Percentiles rank a stretch among this genome's conserved stretches.
phyloP scores from a whole-genome alignment of 345 rosid genomes.

The Pugionium cornutum region DNA sequence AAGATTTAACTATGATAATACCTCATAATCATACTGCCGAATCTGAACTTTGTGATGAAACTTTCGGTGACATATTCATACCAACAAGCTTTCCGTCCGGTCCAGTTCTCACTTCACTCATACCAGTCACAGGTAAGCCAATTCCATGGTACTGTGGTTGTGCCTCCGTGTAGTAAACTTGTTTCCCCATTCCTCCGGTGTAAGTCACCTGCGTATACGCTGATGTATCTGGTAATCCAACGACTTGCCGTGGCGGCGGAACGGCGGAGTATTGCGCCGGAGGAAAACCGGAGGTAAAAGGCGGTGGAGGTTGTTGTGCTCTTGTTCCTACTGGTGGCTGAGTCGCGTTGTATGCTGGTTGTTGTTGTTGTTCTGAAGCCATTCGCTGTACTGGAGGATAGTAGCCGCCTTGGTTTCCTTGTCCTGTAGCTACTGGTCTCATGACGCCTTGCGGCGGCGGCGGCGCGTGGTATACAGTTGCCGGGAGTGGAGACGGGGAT shows the following conservation, averaged over 20 bases:
- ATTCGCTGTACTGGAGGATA: constrained; percentile 56
- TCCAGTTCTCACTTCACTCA: constrained; percentile 32
- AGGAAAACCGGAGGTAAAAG: constrained; percentile 33
- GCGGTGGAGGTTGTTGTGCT: constrained; percentile 23
- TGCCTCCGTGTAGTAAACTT: constrained; percentile 56
- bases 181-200: constrained; percentile 57
- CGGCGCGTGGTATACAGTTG: constrained; percentile 33
- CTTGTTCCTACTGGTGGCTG: constrained; percentile 34
- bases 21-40: constrained; percentile 33
- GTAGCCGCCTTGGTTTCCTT: constrained; percentile 69
- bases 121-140: constrained; percentile 49
- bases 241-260: constrained; percentile 43
- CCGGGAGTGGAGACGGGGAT: constrained; percentile 39
- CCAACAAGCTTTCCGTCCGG: constrained; percentile 35
- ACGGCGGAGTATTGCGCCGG: constrained; percentile 41
- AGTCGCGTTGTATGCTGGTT: constrained; percentile 51
- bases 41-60: constrained; percentile 37
- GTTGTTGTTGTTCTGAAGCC: constrained; percentile 59
- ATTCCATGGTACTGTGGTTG: constrained; percentile 58
- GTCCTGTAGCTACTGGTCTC: constrained; percentile 49
- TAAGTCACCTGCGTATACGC: constrained; percentile 63
- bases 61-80: constrained; percentile 30
- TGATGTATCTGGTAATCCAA: constrained; percentile 44
- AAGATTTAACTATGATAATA: constrained; percentile 3
- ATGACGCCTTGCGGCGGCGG: constrained; percentile 42